phyloP scores from a whole-genome alignment of 2,329 filamentous ascomycete species.

The Bipolaris bicolor region DNA sequence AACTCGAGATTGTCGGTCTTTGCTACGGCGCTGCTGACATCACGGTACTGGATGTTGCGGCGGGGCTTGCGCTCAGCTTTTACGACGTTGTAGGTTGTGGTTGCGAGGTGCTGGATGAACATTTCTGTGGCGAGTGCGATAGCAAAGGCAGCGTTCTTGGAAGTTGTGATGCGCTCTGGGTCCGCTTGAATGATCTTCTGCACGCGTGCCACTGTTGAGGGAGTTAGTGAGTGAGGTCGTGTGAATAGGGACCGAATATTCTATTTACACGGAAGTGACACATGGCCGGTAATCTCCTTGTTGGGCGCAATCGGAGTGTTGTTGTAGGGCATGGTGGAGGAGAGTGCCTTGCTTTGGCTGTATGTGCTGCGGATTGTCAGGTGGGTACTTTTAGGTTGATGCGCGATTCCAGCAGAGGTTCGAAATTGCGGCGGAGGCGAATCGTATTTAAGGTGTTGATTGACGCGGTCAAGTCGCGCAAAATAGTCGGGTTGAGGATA shows the following conservation, averaged over 20 bases:
- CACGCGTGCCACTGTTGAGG: constrained; percentile 77
- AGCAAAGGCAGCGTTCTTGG: constrained; percentile 91
- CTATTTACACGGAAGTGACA: constrained; percentile 79
- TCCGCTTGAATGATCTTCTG: constrained; percentile 95
- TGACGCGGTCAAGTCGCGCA: constrained; percentile 18
- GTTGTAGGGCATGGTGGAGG: constrained; percentile 76
- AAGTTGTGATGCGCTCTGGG: constrained; percentile 76
- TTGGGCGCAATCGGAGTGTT: constrained; percentile 80
- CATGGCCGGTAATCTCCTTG: constrained; percentile 83
- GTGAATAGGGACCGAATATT: background rate
- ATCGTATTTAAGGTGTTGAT: background rate
- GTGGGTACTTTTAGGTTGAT: background rate
- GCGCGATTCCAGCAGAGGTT: background rate
- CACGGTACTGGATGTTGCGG: constrained; percentile 93
- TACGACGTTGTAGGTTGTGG: constrained; percentile 84
- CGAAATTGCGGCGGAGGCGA: too few species aligned
- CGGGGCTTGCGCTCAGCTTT: constrained; percentile 91
- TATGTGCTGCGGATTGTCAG: background rate
- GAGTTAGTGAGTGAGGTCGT: background rate
- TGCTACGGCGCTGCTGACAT: constrained; percentile 85
- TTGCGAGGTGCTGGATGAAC: constrained; percentile 90
- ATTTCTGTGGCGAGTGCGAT: constrained; percentile 94
- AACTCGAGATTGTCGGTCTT: constrained; percentile 95
- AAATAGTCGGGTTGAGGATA: background rate
- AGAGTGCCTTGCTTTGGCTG: background rate